Evolutionary conservation across 768 basidiomycete genomes (phyloP), one percentile per base, ranked within the genome.

Genomic region (Suillus tomentosus): DNA sequence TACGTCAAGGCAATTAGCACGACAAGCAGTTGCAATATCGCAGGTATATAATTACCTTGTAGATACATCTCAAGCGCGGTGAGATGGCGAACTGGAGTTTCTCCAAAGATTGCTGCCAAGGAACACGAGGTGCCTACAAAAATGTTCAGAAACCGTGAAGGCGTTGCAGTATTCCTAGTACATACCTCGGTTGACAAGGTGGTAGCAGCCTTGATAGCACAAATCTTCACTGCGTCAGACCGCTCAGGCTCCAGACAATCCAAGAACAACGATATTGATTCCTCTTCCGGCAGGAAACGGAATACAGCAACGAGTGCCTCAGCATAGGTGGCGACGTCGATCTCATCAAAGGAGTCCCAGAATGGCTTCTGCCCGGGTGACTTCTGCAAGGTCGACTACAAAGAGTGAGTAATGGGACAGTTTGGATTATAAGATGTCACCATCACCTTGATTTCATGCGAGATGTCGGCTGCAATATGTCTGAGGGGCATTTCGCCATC

Each of bases 141-240:
- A 5, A n/a, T 47, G n/a, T 24, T 76, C 14, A 69, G 66, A 6
- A 11, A 19, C 27, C 6, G 24, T 17, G 19, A 19, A 42, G 39
- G 8, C 1, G 24, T 57, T 11, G 37, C 55, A 63, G n/a, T 3
- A 55, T 22, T 31, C 24, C 31, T 27, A 22, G 59, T 9, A 68
- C 77, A 63, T 70, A 87, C 90, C 79, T 95, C 92, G 60, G 85
- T 81, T 8, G 83, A 78, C 39, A 94, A 72, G 0, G 87, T 90
- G 47, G 91, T 75, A 68, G 84, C 87, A 3, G 94, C 91, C 66
- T 89, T 87, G 61, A 95, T 80, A 2, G 84, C 94, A 64, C 86
- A 85, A 13, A 89, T 85, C 79, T 95, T 95, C 68, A 92, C 85
- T 2, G 89, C 89, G 31, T 94, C 91, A 1, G 91, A 89, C 37